A percentile compares a stretch with the other conserved stretches of the same genome.
Conservation (phyloP, 768 basidiomycete genomes). For the Pleurotus pulmonarius region DNA sequence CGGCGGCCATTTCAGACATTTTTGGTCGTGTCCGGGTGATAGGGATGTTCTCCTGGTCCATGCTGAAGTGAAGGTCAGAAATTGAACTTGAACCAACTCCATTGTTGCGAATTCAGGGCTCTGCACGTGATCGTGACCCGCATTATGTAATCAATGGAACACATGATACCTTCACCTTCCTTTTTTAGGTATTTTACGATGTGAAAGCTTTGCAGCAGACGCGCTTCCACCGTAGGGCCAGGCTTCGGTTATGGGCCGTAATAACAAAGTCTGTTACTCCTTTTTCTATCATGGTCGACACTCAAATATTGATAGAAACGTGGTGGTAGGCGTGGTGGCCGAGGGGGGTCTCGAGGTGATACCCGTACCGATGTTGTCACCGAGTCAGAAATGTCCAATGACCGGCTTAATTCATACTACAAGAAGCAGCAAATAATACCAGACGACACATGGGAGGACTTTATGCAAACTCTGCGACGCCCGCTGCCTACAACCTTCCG, state of each 20-base stretch:
- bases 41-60: conserved; percentile 7
- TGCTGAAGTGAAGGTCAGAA: background rate
- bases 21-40: background rate
- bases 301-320: background rate
- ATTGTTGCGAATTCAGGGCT: background rate
- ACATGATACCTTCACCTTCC: too few species aligned
- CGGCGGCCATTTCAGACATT: background rate
- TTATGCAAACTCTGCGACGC: conserved; percentile 59
- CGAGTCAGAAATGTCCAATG: conserved; percentile 66
- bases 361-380: conserved; percentile 48
- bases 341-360: conserved; percentile 13
- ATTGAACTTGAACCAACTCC: background rate
- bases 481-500: conserved; percentile 94
- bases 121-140: conserved; percentile 1
- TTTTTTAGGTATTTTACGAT: too few species aligned
- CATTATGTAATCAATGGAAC: background rate
- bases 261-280: conserved; percentile 5
- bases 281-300: background rate
- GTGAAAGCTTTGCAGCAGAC: too few species aligned
- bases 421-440: conserved; percentile 71
- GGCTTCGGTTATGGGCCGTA: conserved; percentile 6
- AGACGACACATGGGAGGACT: conserved; percentile 74
- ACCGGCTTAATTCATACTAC: conserved; percentile 66
- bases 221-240: too few species aligned
- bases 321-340: background rate